Evolutionary conservation across 2,329 filamentous ascomycete species (phyloP), one percentile per base, ranked within the genome.

Genomic region (Fusarium sp.): DNA sequence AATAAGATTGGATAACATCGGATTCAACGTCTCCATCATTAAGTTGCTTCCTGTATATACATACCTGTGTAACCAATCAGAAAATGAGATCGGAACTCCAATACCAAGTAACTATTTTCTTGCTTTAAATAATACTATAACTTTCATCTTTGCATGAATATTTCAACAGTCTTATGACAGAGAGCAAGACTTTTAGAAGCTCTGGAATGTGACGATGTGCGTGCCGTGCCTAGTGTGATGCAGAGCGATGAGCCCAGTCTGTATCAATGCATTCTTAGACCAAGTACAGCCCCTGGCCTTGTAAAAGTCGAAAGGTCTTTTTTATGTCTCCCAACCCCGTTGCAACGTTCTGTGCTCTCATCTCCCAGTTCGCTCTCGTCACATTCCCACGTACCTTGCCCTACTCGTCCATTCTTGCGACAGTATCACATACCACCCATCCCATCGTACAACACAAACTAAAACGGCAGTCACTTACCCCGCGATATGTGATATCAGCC

Each of bases 331-430:
- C 1, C 18, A 4, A 10, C 1, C 18, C 7, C 11, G 9, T 14
- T 5, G 5, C 18, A 52, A 21, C 18, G 3, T 19, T 7, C 11
- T 35, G 49, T 10, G 4, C 8, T 3, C 12, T 12, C 0, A 0
- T 16, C 4, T 29, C 7, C 10, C 29, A 23, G 9, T 6, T 16
- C 14, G 1, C 10, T 12, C 14, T 23, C 2, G 18, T 15, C 5
- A 18, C 10, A n/a, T n/a, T n/a, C n/a, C n/a, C n/a, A n/a, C n/a
- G n/a, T n/a, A n/a, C n/a, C n/a, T n/a, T n/a, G 4, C 14, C 33
- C 19, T 54, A 23, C 33, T 14, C 19, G n/a, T 38, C 33, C 23
- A 38, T 52, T 27, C 23, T 18, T 16, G 33, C 23, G 23, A 38
- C 14, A 18, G 23, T 39, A 54, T 39, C 33, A 39, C 33, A 39